phyloP scores from a whole-genome alignment of 441 rosid genomes.

The Euphorbia corollata region DNA sequence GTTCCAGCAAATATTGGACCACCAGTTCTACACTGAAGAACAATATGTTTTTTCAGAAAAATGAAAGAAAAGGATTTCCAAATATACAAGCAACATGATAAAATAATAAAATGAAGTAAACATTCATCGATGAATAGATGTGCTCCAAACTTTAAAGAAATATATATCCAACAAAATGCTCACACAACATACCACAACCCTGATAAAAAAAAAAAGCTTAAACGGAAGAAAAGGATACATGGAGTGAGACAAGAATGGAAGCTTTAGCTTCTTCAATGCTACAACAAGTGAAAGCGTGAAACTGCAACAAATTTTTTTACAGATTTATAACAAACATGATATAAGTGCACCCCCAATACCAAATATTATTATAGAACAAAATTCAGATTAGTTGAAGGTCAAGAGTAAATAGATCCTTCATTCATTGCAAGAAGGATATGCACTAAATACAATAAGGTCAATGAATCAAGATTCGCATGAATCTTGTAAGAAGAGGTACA shows the following conservation, averaged over 20 bases:
- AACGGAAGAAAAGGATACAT: not conserved
- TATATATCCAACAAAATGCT: not conserved
- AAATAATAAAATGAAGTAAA: not conserved
- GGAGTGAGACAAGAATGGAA: not conserved
- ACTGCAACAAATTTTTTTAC: not conserved
- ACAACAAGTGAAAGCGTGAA: not conserved
- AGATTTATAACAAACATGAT: no score
- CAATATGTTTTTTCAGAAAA: conserved; percentile 6
- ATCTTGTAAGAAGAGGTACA: not conserved
- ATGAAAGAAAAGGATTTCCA: not conserved
- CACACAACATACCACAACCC: not conserved
- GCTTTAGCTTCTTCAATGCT: not conserved
- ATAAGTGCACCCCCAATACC: not conserved
- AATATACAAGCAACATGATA: conserved; percentile 1
- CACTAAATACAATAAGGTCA: not conserved
- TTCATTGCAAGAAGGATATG: not conserved
- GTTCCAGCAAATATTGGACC: conserved; percentile 94
- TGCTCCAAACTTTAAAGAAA: not conserved
- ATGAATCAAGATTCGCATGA: not conserved
- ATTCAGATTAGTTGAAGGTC: not conserved
- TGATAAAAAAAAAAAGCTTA: not conserved
- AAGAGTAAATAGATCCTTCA: not conserved
- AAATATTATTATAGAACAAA: not conserved
- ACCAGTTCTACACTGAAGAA: conserved; percentile 52
- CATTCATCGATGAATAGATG: not conserved